Evolutionary conservation across 352 stramenopile genomes (phyloP).

Genomic region (Halophytophthora batemanensis): DNA sequence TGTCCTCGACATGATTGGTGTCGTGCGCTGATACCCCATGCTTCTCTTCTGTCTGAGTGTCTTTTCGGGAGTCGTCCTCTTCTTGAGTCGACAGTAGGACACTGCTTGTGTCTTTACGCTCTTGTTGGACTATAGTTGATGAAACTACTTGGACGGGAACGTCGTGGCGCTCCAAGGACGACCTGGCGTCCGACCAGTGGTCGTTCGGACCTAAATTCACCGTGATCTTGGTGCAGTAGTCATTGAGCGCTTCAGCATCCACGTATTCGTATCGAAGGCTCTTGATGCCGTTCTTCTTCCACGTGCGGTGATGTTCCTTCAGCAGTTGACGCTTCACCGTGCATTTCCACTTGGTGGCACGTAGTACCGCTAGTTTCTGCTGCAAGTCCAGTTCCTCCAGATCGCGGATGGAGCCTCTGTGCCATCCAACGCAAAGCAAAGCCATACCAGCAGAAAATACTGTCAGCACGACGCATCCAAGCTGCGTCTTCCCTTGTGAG

Average conservation of each 20-base stretch:
- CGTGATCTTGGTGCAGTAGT: slow-evolving; percentile 49
- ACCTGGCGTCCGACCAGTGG: slow-evolving; percentile 55
- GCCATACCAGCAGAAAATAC: not conserved
- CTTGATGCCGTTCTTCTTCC: slow-evolving; percentile 53
- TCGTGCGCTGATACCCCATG: too few species aligned
- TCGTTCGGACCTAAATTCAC: slow-evolving; percentile 36
- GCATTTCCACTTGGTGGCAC: slow-evolving; percentile 51
- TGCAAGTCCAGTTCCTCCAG: slow-evolving; percentile 40
- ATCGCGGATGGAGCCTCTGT: slow-evolving; percentile 45
- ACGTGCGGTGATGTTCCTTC: slow-evolving; percentile 52
- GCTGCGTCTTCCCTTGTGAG: not conserved
- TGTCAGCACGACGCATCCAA: too few species aligned
- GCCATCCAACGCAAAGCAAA: slow-evolving; percentile 2
- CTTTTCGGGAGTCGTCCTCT: too few species aligned
- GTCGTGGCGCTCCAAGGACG: slow-evolving; percentile 31
- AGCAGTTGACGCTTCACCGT: slow-evolving; percentile 48
- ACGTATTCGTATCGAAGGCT: slow-evolving; percentile 41
- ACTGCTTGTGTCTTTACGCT: not conserved
- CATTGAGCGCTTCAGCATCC: slow-evolving; percentile 32
- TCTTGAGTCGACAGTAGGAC: too few species aligned
- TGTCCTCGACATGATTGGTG: too few species aligned
- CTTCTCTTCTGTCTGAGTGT: too few species aligned
- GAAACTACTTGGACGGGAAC: slow-evolving; percentile 8
- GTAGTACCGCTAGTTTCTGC: slow-evolving; percentile 38
- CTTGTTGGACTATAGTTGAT: slow-evolving; percentile 5